phyloP scores from a whole-genome alignment of 768 basidiomycete species.

The Tricholoma hemisulphureum region DNA sequence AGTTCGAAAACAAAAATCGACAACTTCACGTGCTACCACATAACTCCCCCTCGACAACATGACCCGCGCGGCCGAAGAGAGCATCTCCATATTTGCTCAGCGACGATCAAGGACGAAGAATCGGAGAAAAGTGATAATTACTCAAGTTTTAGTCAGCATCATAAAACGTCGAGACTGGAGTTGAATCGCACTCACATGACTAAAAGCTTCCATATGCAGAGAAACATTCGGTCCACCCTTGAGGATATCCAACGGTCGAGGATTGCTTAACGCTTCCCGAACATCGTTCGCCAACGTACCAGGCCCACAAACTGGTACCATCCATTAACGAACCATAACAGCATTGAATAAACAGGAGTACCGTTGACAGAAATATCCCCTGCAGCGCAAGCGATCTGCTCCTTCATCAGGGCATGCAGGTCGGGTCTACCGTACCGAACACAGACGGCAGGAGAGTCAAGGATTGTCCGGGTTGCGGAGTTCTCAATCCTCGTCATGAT shows the following conservation, averaged over 20 bases:
- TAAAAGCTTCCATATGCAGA: slow-evolving; percentile 33
- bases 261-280: slow-evolving; percentile 33
- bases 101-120: too few species aligned
- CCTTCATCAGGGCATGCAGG: slow-evolving; percentile 25
- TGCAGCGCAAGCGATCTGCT: slow-evolving; percentile 26
- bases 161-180: too few species aligned
- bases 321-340: neutral
- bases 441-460: slow-evolving; percentile 22
- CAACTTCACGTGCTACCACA: too few species aligned
- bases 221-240: slow-evolving; percentile 35
- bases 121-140: too few species aligned
- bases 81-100: too few species aligned
- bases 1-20: too few species aligned
- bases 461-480: slow-evolving; percentile 12
- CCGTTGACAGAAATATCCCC: slow-evolving; percentile 43
- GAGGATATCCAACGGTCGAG: slow-evolving; percentile 28
- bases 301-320: slow-evolving; percentile 40
- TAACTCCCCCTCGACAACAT: too few species aligned
- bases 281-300: slow-evolving; percentile 33
- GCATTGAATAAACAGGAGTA: slow-evolving; percentile 7
- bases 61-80: too few species aligned
- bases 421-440: slow-evolving; percentile 34
- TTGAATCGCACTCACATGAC: neutral
- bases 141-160: too few species aligned
- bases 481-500: neutral